Percentiles rank a stretch among this genome's conserved stretches.
Evolutionary conservation across 768 basidiomycete species (phyloP).

Genomic region (Cubamyces sp.): DNA sequence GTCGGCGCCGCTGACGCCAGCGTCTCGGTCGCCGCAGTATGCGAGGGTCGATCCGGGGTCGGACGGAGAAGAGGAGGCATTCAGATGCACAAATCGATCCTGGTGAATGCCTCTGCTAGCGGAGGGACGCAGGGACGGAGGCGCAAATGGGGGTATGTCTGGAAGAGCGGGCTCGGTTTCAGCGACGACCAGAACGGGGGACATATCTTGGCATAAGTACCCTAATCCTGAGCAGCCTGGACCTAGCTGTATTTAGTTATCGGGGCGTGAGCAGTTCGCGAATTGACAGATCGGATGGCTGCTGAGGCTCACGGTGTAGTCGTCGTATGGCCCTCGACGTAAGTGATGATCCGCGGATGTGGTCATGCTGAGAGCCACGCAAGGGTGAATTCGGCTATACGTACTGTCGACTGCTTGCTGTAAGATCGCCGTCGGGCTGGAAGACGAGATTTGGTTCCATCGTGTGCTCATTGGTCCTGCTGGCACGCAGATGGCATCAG

Average conservation of each 20-base stretch:
- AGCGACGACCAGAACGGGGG: conserved; percentile 11
- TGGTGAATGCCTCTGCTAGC: conserved; percentile 2
- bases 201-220: conserved; percentile 6
- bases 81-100: conserved; percentile 6
- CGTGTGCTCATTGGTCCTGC: neutral
- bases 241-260: conserved; percentile 9
- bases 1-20: conserved; percentile 10
- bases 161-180: conserved; percentile 6
- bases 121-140: conserved; percentile 2
- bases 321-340: neutral
- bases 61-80: conserved; percentile 3
- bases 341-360: conserved; percentile 1
- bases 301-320: neutral
- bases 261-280: neutral
- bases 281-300: conserved; percentile 5
- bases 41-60: neutral
- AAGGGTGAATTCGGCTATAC: neutral
- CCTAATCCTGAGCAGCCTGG: conserved; percentile 3
- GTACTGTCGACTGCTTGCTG: neutral
- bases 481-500: conserved; percentile 2
- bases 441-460: conserved; percentile 13
- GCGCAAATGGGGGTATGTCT: conserved; percentile 14
- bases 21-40: neutral
- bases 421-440: neutral
- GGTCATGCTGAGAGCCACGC: neutral